phyloP scores from a whole-genome alignment of 2,329 filamentous ascomycete species.

The Fusarium sp. region DNA sequence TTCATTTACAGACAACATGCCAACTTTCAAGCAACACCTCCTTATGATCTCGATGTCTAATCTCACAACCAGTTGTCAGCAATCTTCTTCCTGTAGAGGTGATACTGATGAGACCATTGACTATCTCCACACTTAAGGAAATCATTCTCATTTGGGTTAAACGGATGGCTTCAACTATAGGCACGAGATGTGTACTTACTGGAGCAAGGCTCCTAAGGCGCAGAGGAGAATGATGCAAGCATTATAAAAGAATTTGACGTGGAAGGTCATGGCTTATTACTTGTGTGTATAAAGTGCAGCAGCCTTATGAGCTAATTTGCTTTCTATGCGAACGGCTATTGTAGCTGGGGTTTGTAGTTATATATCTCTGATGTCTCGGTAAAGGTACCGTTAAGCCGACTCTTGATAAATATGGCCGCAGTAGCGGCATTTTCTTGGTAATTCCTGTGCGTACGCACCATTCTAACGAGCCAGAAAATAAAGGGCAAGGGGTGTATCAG shows the following conservation, averaged over 20 bases:
- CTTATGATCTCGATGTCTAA: fast-evolving
- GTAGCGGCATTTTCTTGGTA: no score
- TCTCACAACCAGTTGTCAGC: neutral
- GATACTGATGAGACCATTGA: neutral
- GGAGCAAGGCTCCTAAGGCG: neutral
- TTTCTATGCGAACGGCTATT: neutral
- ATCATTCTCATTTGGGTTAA: neutral
- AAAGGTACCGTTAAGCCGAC: no score
- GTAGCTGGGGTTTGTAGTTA: no score
- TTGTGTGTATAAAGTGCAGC: neutral
- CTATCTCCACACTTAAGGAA: fast-evolving
- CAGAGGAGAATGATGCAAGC: neutral
- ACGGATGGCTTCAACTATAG: neutral
- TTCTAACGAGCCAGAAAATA: no score
- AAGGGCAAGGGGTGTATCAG: no score
- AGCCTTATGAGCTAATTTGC: neutral
- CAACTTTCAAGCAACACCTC: fast-evolving
- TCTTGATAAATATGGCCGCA: no score
- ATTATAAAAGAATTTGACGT: neutral
- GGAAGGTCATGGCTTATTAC: neutral
- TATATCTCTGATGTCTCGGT: no score
- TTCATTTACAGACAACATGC: fast-evolving
- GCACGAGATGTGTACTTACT: neutral
- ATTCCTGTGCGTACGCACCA: no score
- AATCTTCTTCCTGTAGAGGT: neutral